A percentile compares a stretch with the other conserved stretches of the same genome.
Evolutionary conservation across 257 asterid species (phyloP).

Genomic region (Parsonsia alboflavescens): DNA sequence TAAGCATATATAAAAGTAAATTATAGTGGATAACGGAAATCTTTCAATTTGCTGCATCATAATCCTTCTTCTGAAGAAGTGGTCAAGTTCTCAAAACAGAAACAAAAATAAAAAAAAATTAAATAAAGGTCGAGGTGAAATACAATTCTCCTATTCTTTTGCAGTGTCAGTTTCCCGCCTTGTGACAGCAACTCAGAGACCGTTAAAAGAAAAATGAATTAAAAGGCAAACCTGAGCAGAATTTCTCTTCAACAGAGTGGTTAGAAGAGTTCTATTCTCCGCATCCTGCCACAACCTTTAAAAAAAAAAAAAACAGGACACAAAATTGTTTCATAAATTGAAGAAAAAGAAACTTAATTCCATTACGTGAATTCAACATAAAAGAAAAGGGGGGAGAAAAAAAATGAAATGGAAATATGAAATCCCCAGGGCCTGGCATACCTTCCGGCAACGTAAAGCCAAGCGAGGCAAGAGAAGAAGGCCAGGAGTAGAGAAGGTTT

Average conservation of each 20-base stretch:
- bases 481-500: conserved; percentile 58
- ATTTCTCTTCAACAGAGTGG: conserved; percentile 43
- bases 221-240: conserved; percentile 52
- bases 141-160: neutral
- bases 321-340: neutral
- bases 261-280: conserved; percentile 58
- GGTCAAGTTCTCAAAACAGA: neutral
- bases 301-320: neutral
- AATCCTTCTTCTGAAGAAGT: neutral
- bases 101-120: too few species aligned
- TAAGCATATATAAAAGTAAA: neutral
- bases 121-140: too few species aligned
- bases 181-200: neutral
- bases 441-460: conserved; percentile 95
- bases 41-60: neutral
- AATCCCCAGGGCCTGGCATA: conserved; percentile 9
- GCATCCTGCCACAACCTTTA: conserved; percentile 88
- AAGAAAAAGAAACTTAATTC: neutral
- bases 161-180: conserved; percentile 1
- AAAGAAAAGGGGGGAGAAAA: neutral
- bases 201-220: neutral
- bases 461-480: conserved; percentile 77
- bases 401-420: neutral
- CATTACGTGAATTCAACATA: neutral
- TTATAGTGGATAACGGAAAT: neutral